Evolutionary conservation across 83 land plant species (phyloP).

Genomic region (Thuja plicata): DNA sequence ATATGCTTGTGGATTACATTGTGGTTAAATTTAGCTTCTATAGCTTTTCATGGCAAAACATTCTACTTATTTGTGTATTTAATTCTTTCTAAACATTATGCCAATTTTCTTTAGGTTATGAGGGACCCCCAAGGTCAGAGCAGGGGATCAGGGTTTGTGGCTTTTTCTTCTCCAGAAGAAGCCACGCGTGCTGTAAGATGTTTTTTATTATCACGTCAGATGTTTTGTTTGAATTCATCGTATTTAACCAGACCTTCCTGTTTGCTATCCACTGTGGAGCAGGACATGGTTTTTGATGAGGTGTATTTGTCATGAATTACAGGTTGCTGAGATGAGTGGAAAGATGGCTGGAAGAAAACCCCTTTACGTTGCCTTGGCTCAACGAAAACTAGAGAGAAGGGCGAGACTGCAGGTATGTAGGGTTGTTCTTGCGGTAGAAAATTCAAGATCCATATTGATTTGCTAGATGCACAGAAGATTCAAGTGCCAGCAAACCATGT

Average conservation of each 20-base stretch:
- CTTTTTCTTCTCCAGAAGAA: constrained; percentile 38
- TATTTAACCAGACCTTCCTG: neutral
- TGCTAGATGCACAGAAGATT: neutral
- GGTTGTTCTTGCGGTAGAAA: neutral
- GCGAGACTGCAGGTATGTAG: constrained; percentile 30
- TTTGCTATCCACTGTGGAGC: no score
- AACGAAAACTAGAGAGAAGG: constrained; percentile 40
- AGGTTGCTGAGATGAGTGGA: constrained; percentile 37
- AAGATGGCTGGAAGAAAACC: constrained; percentile 49
- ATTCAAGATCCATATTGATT: neutral
- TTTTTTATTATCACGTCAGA: neutral
- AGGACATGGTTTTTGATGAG: no score
- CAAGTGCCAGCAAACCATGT: neutral
- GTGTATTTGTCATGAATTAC: no score
- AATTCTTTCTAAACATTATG: neutral
- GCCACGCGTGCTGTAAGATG: constrained; percentile 37
- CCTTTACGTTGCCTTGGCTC: constrained; percentile 42
- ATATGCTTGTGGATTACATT: neutral
- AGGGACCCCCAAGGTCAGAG: constrained; percentile 35
- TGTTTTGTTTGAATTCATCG: neutral
- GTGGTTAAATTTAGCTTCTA: neutral
- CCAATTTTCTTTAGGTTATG: constrained; percentile 25
- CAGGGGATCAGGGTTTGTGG: constrained; percentile 33
- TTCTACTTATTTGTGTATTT: neutral
- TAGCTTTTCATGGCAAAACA: neutral